These are phyloP conservation scores for Poronia punctata DNA, from an alignment of 495 filamentous ascomycete genomes.

Conservation along the genomic window DNA sequence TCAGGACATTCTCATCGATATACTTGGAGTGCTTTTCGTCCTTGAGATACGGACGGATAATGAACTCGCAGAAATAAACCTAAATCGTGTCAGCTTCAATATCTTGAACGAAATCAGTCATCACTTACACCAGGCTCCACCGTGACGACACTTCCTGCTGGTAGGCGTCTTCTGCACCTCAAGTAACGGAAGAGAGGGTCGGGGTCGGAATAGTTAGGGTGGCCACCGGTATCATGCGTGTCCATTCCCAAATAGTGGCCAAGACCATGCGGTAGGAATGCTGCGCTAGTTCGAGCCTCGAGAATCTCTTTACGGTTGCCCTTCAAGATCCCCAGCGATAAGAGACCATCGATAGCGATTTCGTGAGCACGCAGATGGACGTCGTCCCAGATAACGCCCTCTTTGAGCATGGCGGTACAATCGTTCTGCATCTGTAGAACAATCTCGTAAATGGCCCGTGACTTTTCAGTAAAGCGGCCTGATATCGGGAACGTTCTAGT, in stretches of 20 bases:
- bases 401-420: slow-evolving; percentile 66
- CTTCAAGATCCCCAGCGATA: slow-evolving; percentile 67
- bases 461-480: slow-evolving; percentile 67
- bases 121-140: slow-evolving; percentile 78
- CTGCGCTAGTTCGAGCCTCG: slow-evolving; percentile 64
- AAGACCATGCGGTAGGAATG: slow-evolving; percentile 89
- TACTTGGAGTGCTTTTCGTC: slow-evolving; percentile 61
- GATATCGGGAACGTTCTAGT: slow-evolving; percentile 82
- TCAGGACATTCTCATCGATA: slow-evolving; percentile 66
- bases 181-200: slow-evolving; percentile 84
- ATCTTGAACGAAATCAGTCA: background rate
- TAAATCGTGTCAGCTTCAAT: slow-evolving; percentile 17
- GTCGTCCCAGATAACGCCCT: slow-evolving; percentile 76
- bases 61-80: slow-evolving; percentile 93
- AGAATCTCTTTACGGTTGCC: slow-evolving; percentile 65
- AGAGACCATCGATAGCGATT: slow-evolving; percentile 72
- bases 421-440: slow-evolving; percentile 79
- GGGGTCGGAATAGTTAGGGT: slow-evolving; percentile 75
- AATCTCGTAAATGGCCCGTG: slow-evolving; percentile 73
- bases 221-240: slow-evolving; percentile 85
- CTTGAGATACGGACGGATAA: slow-evolving; percentile 74
- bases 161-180: slow-evolving; percentile 68
- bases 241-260: slow-evolving; percentile 94
- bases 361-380: slow-evolving; percentile 73
- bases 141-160: slow-evolving; percentile 74